Percentiles rank a stretch among this genome's conserved stretches.
phyloP scores from a whole-genome alignment of 2,329 filamentous ascomycete species.

The Colletotrichum sp. region DNA sequence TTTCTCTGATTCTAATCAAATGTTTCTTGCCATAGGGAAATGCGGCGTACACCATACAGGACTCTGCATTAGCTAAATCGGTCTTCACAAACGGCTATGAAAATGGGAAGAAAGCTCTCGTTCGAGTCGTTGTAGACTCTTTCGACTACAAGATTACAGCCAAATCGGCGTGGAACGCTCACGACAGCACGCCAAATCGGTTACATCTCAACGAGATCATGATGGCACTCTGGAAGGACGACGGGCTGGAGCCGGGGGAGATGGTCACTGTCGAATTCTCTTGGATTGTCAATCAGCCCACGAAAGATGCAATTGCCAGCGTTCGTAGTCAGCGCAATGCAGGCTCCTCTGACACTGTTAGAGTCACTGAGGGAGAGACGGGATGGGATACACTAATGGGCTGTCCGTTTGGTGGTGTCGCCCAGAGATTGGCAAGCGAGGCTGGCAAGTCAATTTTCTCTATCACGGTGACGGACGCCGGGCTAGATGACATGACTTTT shows the following conservation, averaged over 20 bases:
- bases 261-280: background rate
- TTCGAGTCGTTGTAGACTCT: background rate
- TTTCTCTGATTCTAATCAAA: background rate
- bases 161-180: background rate
- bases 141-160: background rate
- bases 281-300: background rate
- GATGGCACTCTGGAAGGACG: background rate
- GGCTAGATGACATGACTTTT: background rate
- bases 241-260: background rate
- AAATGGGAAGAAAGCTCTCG: background rate
- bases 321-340: background rate
- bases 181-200: background rate
- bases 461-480: background rate
- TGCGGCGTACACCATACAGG: background rate
- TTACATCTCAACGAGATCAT: background rate
- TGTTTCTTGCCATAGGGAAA: background rate
- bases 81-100: background rate
- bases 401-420: background rate
- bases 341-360: background rate
- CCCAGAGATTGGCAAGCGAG: background rate
- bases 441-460: background rate
- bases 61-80: background rate
- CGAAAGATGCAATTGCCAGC: background rate
- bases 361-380: background rate
- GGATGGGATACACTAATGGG: background rate